Percentiles rank a stretch among this genome's conserved stretches.
Evolutionary conservation across 306 rosid species (phyloP).

Genomic region (Geum urbanum): DNA sequence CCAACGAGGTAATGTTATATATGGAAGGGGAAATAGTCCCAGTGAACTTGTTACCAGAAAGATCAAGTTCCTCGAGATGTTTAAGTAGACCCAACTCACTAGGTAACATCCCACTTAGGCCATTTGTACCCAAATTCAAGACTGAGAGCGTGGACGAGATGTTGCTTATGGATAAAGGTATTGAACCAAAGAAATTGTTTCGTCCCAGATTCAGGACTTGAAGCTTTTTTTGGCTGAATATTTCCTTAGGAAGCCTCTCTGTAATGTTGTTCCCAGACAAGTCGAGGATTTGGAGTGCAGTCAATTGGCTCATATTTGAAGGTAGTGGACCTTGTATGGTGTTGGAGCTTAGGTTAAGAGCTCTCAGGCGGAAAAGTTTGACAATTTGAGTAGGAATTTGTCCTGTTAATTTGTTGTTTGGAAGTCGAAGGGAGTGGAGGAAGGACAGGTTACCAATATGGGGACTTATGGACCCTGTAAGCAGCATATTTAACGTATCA

Average conservation of each 20-base stretch:
- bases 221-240: constrained; percentile 35
- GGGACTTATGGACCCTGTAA: constrained; percentile 40
- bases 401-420: constrained; percentile 44
- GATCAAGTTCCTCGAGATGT: constrained; percentile 48
- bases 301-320: constrained; percentile 39
- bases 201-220: constrained; percentile 40
- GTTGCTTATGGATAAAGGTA: constrained; percentile 50
- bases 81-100: constrained; percentile 42
- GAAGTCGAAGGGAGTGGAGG: constrained; percentile 48
- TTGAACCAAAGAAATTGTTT: constrained; percentile 45
- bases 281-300: constrained; percentile 45
- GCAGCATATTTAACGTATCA: not conserved
- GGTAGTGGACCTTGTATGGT: constrained; percentile 38
- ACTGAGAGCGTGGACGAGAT: constrained; percentile 43
- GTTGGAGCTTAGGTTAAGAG: constrained; percentile 55
- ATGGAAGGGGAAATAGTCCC: constrained; percentile 51
- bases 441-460: constrained; percentile 52
- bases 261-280: constrained; percentile 39
- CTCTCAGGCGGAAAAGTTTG: constrained; percentile 34
- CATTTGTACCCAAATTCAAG: constrained; percentile 55
- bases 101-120: constrained; percentile 53
- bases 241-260: constrained; percentile 40
- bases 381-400: constrained; percentile 47
- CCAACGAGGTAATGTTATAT: constrained; percentile 56
- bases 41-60: constrained; percentile 44